These are phyloP conservation scores for Parietichytrium sp. DNA, from an alignment of 108 stramenopile genomes.

Conservation along the genomic window DNA sequence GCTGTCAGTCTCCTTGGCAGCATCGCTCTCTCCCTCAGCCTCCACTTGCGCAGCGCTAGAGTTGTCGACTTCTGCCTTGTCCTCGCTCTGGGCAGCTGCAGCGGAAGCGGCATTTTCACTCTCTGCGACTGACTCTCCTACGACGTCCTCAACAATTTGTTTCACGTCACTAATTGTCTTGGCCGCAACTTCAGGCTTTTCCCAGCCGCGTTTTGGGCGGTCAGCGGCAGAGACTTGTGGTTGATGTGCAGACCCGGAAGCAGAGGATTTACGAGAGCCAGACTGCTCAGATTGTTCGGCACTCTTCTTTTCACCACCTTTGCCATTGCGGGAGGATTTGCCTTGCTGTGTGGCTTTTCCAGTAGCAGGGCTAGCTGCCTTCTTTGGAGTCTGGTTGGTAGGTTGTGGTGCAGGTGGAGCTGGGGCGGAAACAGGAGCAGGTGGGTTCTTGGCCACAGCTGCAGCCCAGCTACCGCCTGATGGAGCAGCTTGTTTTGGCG, in stretches of 20 bases:
- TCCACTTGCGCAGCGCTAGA: not conserved
- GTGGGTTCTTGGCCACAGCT: conserved; percentile 22
- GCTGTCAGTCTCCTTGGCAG: not conserved
- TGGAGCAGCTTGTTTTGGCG: too few relatives aligned
- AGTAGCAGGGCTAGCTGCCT: not conserved
- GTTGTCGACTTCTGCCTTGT: not conserved
- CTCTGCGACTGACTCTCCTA: not conserved
- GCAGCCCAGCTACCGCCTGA: conserved; percentile 34
- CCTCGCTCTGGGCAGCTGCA: not conserved
- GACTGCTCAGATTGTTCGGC: not conserved
- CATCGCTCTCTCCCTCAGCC: not conserved
- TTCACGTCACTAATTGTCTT: conserved; percentile 25
- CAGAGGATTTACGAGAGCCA: too few relatives aligned
- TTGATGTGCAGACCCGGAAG: too few relatives aligned
- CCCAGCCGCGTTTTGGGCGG: conserved; percentile 37
- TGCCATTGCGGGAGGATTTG: not conserved
- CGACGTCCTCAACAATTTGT: not conserved
- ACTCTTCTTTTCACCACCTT: not conserved
- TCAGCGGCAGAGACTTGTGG: conserved; percentile 36
- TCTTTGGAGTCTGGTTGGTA: not conserved
- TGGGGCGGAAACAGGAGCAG: not conserved
- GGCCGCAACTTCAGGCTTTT: conserved; percentile 15
- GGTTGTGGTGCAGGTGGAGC: not conserved
- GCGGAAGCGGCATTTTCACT: not conserved
- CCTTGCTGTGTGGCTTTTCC: not conserved